These are phyloP conservation scores for Stagonosporopsis tanaceti DNA, from an alignment of 2,329 filamentous ascomycete genomes.

Conservation along the genomic window DNA sequence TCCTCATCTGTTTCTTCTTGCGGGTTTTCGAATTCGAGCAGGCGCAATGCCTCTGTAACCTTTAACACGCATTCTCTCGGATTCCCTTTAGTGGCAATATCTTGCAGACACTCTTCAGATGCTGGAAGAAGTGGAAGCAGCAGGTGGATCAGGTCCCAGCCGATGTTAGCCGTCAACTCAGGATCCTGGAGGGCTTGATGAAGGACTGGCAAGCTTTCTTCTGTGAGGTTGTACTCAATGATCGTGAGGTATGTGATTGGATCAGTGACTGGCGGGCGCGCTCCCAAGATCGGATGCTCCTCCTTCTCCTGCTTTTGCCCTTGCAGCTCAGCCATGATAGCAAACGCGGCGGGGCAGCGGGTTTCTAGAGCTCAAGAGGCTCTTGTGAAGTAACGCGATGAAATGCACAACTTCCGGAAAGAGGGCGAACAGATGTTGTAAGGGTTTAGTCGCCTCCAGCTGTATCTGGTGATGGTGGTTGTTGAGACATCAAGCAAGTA, in stretches of 20 bases:
- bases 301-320: conserved; percentile 28
- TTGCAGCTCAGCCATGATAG: conserved; percentile 44
- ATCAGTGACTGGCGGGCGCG: conserved; percentile 70
- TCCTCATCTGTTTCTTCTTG: conserved; percentile 66
- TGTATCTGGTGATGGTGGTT: conserved; percentile 3
- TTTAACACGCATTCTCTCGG: conserved; percentile 84
- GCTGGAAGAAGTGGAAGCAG: conserved; percentile 71
- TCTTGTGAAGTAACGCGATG: background rate
- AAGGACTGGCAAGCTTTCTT: conserved; percentile 71
- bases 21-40: conserved; percentile 59
- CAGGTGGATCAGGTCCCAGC: conserved; percentile 83
- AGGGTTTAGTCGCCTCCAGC: background rate
- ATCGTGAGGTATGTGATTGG: conserved; percentile 80
- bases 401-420: background rate
- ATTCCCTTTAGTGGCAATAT: conserved; percentile 79
- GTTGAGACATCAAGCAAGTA: conserved; percentile 13
- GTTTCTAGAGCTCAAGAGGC: background rate
- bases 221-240: conserved; percentile 74
- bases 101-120: conserved; percentile 75
- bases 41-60: conserved; percentile 74
- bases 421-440: background rate
- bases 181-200: conserved; percentile 74
- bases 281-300: conserved; percentile 62
- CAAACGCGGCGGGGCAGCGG: conserved; percentile 6
- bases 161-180: conserved; percentile 76